phyloP scores from a whole-genome alignment of 257 asterid species.

The Solanum medicagineum region DNA sequence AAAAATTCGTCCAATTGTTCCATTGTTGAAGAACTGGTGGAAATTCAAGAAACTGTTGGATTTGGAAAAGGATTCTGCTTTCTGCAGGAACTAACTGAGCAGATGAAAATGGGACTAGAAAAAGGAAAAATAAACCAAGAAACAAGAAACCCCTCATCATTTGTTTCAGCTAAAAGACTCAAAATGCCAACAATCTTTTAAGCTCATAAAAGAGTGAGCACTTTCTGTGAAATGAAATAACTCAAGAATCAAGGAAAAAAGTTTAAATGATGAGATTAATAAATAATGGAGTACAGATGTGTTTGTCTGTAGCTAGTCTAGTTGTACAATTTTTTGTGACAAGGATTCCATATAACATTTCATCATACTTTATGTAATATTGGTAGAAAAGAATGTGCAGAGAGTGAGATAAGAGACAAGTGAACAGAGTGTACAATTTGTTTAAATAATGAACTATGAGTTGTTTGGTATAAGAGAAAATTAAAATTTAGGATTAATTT shows the following conservation, averaged over 20 bases:
- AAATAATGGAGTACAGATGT: background rate
- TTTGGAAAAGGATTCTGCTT: slow-evolving; percentile 47
- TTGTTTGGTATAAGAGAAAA: too few species aligned
- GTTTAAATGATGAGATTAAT: background rate
- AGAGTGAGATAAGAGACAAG: background rate
- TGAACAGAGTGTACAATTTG: background rate
- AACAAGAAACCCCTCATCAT: background rate
- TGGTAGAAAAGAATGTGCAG: background rate
- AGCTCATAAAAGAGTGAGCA: background rate
- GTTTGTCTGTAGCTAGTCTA: background rate
- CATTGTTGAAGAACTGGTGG: slow-evolving; percentile 63
- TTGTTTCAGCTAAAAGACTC: background rate
- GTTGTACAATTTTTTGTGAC: background rate
- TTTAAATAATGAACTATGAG: too few species aligned
- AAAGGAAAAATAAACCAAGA: slow-evolving; percentile 20
- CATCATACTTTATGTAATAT: background rate
- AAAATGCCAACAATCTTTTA: background rate
- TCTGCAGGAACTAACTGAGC: slow-evolving; percentile 52
- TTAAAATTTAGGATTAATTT: too few species aligned
- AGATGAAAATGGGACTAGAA: slow-evolving; percentile 13
- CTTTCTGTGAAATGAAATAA: background rate
- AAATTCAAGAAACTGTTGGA: slow-evolving; percentile 60
- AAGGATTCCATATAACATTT: background rate
- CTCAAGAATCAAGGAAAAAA: background rate
- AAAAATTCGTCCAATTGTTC: slow-evolving; percentile 84